These are phyloP conservation scores for Santalum album DNA, from an alignment of 164 flowering plant species.

Conservation along the genomic window DNA sequence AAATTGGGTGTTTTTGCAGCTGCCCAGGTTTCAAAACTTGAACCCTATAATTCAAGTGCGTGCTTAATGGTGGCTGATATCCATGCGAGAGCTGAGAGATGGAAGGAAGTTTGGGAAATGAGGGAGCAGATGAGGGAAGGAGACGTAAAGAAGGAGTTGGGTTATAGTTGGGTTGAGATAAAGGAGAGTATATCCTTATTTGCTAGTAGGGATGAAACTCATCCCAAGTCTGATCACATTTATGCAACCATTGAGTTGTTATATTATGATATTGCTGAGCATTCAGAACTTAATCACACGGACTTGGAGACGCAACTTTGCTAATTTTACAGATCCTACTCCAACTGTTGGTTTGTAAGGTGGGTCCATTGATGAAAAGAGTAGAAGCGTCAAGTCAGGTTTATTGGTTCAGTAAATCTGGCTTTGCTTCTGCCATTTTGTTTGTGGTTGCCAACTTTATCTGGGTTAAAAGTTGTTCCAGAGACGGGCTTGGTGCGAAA, in stretches of 20 bases:
- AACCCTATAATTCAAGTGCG: slow-evolving; percentile 21
- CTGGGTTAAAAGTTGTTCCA: too few relatives aligned
- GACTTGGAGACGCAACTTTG: too few relatives aligned
- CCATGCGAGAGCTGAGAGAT: slow-evolving; percentile 17
- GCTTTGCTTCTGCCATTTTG: too few relatives aligned
- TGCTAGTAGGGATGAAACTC: slow-evolving; percentile 27
- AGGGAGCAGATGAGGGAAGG: slow-evolving; percentile 18
- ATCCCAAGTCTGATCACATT: slow-evolving; percentile 15
- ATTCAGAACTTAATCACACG: too few relatives aligned
- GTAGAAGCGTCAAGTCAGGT: too few relatives aligned
- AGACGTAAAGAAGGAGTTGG: slow-evolving; percentile 19
- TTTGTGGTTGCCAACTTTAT: too few relatives aligned
- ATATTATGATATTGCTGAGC: slow-evolving; percentile 6
- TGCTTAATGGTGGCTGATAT: slow-evolving; percentile 19
- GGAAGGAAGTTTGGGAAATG: slow-evolving; percentile 10
- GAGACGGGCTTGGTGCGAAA: too few relatives aligned
- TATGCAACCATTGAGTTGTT: slow-evolving; percentile 18
- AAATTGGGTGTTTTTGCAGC: slow-evolving; percentile 20
- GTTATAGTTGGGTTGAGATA: slow-evolving; percentile 30
- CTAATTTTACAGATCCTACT: too few relatives aligned
- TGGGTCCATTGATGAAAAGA: too few relatives aligned
- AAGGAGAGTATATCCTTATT: slow-evolving; percentile 16
- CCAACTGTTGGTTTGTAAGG: too few relatives aligned
- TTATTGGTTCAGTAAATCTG: too few relatives aligned
- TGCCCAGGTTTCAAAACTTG: slow-evolving; percentile 14